phyloP scores from a whole-genome alignment of 495 filamentous ascomycete species.

The Letharia columbiana region DNA sequence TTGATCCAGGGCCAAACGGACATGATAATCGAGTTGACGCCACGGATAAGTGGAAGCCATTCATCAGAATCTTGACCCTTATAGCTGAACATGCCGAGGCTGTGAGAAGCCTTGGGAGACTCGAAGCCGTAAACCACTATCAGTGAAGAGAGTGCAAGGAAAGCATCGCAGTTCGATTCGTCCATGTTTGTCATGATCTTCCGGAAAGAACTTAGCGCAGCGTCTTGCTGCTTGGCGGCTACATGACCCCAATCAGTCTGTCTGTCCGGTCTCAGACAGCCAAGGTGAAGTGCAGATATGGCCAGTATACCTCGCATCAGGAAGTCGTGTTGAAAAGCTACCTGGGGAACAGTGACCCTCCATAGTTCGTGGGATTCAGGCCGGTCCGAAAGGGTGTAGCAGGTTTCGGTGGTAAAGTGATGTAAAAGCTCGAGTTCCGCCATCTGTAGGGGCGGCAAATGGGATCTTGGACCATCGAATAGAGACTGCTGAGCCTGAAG shows the following conservation, averaged over 20 bases:
- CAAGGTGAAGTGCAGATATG: slow-evolving; percentile 38
- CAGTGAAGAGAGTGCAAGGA: slow-evolving; percentile 40
- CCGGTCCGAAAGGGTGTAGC: slow-evolving; percentile 28
- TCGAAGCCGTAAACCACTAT: slow-evolving; percentile 41
- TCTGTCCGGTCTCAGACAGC: slow-evolving; percentile 30
- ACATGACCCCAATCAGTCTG: slow-evolving; percentile 24
- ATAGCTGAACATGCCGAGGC: slow-evolving; percentile 25
- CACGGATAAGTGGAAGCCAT: slow-evolving; percentile 37
- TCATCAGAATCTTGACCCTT: slow-evolving; percentile 36
- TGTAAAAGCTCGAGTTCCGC: slow-evolving; percentile 35
- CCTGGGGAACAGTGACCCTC: slow-evolving; percentile 34
- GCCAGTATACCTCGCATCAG: slow-evolving; percentile 41
- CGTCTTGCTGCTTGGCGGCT: slow-evolving; percentile 37
- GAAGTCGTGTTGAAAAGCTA: slow-evolving; percentile 37
- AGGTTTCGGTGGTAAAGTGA: slow-evolving; percentile 33
- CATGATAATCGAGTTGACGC: slow-evolving; percentile 33
- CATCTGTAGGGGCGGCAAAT: slow-evolving; percentile 26
- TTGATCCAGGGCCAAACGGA: slow-evolving; percentile 31
- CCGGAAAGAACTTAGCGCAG: slow-evolving; percentile 35
- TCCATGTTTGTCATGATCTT: slow-evolving; percentile 28
- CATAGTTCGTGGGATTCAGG: slow-evolving; percentile 30
- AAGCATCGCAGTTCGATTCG: slow-evolving; percentile 36
- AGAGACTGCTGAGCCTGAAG: slow-evolving; percentile 8
- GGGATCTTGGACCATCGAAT: slow-evolving; percentile 26
- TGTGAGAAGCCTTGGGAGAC: slow-evolving; percentile 34